phyloP scores from a whole-genome alignment of 2,329 filamentous ascomycete genomes.

The Diaporthe citriasiana region DNA sequence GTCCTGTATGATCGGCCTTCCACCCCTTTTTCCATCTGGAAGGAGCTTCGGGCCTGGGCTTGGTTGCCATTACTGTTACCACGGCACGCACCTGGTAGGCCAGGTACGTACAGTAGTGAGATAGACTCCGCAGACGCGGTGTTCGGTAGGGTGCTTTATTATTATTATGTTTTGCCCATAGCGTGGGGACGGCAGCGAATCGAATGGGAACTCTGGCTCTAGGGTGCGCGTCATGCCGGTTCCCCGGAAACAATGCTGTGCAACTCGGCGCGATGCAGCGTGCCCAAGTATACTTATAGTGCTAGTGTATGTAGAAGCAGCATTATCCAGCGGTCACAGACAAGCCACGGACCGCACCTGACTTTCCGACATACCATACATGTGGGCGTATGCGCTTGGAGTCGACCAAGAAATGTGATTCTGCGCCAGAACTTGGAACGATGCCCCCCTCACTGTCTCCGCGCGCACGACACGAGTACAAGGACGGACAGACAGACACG shows the following conservation, averaged over 20 bases:
- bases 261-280: conserved; percentile 15
- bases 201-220: conserved; percentile 6
- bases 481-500: neutral
- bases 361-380: neutral
- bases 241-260: conserved; percentile 30
- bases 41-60: neutral
- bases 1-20: conserved; percentile 28
- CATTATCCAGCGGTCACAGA: neutral
- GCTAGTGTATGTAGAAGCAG: neutral
- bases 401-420: conserved; percentile 13
- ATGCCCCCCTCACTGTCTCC: neutral
- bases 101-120: neutral
- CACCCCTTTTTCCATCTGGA: conserved; percentile 20
- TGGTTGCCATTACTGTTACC: conserved; percentile 12
- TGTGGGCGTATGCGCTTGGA: neutral
- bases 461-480: neutral
- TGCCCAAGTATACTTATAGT: neutral
- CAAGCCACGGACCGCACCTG: neutral
- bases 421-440: neutral
- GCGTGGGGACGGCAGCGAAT: conserved; percentile 20
- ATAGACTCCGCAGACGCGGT: conserved; percentile 16
- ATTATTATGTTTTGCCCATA: conserved; percentile 17
- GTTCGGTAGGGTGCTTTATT: conserved; percentile 17
- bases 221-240: conserved; percentile 31
- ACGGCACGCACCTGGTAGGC: conserved; percentile 12